Evolutionary conservation across 2,329 filamentous ascomycete genomes (phyloP).

Genomic region (Arthroderma sp.): DNA sequence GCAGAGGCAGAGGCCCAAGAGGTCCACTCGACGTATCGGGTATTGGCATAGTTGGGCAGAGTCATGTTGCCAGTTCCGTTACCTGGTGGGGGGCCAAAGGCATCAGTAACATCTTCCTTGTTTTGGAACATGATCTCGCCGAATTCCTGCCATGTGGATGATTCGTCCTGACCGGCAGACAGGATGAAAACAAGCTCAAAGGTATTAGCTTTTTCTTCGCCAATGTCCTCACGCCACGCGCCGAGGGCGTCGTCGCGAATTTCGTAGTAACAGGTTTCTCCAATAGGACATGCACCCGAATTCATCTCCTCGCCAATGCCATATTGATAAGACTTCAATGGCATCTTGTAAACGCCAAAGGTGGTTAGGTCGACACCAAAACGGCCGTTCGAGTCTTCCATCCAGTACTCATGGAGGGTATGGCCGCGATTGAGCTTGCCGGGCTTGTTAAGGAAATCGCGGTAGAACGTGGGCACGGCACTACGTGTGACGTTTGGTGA

Average conservation of each 20-base stretch:
- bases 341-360: constrained; percentile 14
- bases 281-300: constrained; percentile 10
- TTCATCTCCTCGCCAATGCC: constrained; percentile 12
- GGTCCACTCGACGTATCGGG: constrained; percentile 14
- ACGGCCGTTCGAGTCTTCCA: constrained; percentile 14
- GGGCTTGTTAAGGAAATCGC: constrained; percentile 15
- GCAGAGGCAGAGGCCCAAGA: constrained; percentile 14
- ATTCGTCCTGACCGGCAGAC: constrained; percentile 15
- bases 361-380: constrained; percentile 15
- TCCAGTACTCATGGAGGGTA: constrained; percentile 16
- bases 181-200: constrained; percentile 16
- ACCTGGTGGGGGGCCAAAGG: constrained; percentile 12
- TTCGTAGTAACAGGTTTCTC: constrained; percentile 10
- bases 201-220: constrained; percentile 11
- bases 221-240: constrained; percentile 14
- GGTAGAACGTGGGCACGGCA: constrained; percentile 13
- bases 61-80: constrained; percentile 7
- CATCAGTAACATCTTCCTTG: constrained; percentile 11
- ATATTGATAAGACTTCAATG: constrained; percentile 12
- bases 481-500: constrained; percentile 11
- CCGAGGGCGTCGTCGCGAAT: constrained; percentile 13
- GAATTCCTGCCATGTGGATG: constrained; percentile 15
- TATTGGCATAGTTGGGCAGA: constrained; percentile 9
- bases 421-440: constrained; percentile 13
- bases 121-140: constrained; percentile 14